A percentile compares a stretch with the other conserved stretches of the same genome.
These are phyloP conservation scores for Xylaria bambusicola DNA, from an alignment of 495 filamentous ascomycete genomes.

Conservation along the genomic window DNA sequence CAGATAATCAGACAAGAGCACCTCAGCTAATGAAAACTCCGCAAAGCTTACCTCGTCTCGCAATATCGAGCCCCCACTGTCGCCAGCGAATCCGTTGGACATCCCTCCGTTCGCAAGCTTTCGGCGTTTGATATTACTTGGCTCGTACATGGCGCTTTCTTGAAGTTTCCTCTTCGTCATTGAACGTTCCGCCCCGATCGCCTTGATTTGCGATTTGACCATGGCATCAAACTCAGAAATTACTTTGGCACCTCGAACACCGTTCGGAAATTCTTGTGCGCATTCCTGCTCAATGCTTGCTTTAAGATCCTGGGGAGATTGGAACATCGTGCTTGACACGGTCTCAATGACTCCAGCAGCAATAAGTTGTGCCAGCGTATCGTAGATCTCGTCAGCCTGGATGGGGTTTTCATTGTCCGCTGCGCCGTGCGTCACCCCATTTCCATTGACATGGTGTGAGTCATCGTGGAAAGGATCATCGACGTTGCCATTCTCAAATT, in stretches of 20 bases:
- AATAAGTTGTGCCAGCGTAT: constrained; percentile 45
- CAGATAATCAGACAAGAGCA: constrained; percentile 29
- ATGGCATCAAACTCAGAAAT: constrained; percentile 55
- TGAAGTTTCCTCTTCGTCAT: constrained; percentile 53
- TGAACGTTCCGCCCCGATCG: constrained; percentile 47
- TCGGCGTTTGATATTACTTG: constrained; percentile 44
- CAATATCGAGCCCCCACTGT: constrained; percentile 41
- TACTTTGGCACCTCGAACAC: constrained; percentile 56
- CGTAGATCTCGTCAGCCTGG: constrained; percentile 39
- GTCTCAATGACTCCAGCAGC: constrained; percentile 49
- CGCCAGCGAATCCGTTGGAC: constrained; percentile 30
- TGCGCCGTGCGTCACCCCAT: constrained; percentile 17
- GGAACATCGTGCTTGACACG: constrained; percentile 39
- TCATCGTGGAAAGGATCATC: constrained; percentile 22
- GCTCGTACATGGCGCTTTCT: constrained; percentile 32
- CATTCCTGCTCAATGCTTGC: constrained; percentile 45
- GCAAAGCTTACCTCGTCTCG: constrained; percentile 32
- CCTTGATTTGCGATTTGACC: constrained; percentile 55
- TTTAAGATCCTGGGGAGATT: constrained; percentile 41
- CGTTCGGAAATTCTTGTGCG: constrained; percentile 37
- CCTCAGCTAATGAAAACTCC: background rate
- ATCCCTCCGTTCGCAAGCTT: constrained; percentile 45
- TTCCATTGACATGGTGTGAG: constrained; percentile 22
- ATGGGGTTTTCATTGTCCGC: constrained; percentile 22
- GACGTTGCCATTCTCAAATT: background rate